phyloP scores from a whole-genome alignment of 495 filamentous ascomycete species.

The Lentithecium fluviatile region DNA sequence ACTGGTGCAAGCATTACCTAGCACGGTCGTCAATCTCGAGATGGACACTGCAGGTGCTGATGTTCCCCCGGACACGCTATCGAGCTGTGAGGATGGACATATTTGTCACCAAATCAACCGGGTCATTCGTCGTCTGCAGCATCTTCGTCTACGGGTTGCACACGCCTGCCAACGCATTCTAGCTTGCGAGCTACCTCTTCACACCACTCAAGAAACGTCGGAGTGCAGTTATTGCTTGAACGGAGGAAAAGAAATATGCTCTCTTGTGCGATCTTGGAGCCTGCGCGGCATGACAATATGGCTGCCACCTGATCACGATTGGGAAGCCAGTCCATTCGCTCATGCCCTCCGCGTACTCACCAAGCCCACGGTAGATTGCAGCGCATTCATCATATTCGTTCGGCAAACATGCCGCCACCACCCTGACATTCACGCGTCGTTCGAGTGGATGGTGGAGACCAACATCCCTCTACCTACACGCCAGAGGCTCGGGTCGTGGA shows the following conservation, averaged over 20 bases:
- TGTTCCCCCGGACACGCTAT: conserved; percentile 3
- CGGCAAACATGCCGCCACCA: background rate
- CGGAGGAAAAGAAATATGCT: background rate
- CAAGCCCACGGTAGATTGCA: background rate
- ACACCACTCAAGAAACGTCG: background rate
- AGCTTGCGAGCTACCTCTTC: background rate
- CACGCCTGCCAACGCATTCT: conserved; percentile 12
- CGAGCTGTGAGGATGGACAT: background rate
- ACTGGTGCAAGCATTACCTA: conserved; percentile 5
- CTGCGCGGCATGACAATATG: background rate
- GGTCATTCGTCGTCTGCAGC: conserved; percentile 5
- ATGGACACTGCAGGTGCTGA: conserved; percentile 15
- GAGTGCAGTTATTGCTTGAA: background rate
- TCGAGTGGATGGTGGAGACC: background rate
- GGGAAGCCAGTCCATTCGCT: background rate
- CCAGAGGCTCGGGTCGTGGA: background rate
- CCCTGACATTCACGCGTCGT: background rate
- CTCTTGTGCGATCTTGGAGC: background rate
- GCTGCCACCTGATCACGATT: background rate
- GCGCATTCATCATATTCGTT: background rate
- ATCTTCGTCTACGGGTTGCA: conserved; percentile 14
- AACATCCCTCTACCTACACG: background rate
- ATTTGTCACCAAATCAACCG: conserved; percentile 15
- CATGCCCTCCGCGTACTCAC: background rate
- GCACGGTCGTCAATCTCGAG: conserved; percentile 17